phyloP scores from a whole-genome alignment of 129 eudicot species.

The Pseudognaphalium luteoalbum region DNA sequence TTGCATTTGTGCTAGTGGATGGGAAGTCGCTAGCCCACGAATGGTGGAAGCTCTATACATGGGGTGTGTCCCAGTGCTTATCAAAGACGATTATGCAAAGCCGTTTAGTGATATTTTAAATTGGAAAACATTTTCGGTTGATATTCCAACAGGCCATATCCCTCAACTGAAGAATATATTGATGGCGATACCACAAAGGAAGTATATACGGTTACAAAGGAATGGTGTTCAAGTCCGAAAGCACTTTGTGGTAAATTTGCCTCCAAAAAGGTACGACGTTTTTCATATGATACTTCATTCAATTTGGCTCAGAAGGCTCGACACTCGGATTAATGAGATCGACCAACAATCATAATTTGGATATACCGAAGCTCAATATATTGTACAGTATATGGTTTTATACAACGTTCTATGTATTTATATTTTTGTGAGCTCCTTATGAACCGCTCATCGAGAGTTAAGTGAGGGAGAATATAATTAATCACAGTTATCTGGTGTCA shows the following conservation, averaged over 20 bases:
- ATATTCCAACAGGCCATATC: conserved; percentile 46
- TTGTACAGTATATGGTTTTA: too few species aligned
- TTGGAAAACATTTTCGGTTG: conserved; percentile 64
- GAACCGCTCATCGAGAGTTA: neutral
- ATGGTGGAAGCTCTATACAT: conserved; percentile 78
- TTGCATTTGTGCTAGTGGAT: conserved; percentile 87
- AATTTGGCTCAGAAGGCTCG: conserved; percentile 74
- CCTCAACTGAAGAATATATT: conserved; percentile 65
- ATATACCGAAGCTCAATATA: too few species aligned
- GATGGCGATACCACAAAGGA: conserved; percentile 38
- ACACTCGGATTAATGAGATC: conserved; percentile 34
- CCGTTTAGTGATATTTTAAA: conserved; percentile 76
- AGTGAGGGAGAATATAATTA: neutral
- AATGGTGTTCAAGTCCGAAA: conserved; percentile 48
- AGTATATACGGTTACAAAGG: conserved; percentile 51
- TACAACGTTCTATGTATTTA: neutral
- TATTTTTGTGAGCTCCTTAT: neutral
- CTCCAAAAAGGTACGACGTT: conserved; percentile 72
- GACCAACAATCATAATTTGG: neutral
- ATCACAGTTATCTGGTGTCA: neutral
- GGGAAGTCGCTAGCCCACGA: conserved; percentile 86
- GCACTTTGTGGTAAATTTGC: conserved; percentile 67
- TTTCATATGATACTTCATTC: conserved; percentile 85
- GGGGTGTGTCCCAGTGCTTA: conserved; percentile 76
- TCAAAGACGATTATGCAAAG: conserved; percentile 56